Base-by-base conservation (phyloP, 257 asterid species). In the Euphrasia confusa region DNA sequence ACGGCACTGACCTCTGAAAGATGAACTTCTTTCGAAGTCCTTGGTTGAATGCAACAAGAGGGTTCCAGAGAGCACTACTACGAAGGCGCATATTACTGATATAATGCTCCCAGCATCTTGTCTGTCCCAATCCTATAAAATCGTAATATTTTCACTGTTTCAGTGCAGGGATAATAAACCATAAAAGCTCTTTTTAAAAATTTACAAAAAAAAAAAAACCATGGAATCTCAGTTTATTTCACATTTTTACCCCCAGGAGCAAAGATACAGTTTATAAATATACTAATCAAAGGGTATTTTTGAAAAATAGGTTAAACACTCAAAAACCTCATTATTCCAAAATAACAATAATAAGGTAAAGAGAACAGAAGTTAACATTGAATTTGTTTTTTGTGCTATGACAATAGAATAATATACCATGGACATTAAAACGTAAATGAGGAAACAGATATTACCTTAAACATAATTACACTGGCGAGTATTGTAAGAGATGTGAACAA, bases 401-500 rank as follows among this genome's bases (percentile, higher is more conserved):
- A 37, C 42, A 37, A 9, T 9, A 37, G 11, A 37, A 37, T 9
- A 37, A 37, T 37, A 8, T 37, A 37, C 8, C 42, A 37, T 37
- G 42, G 42, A 2, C 42, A 37, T 37, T 37, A 37, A 54, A 54
- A 54, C 10, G 35, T 54, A 24, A 14, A 50, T 7, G 55, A 17
- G 2, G 26, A 12, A 47, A 65, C 37, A 17, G 28, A 10, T 58
- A 49, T 68, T 80, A 90, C 95, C 95, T 84, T 90, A 69, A 84
- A 87, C 97, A 89, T 89, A 39, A 87, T 84, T 21, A 87, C 73
- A 52, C 96, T 87, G 65, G 97, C 97, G 66, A 90, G 76, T 32
- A 90, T 87, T 27, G 97, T 87, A 27, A 90, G 90, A 24, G 92
- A 75, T 18, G 92, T 90, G 73, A 90, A 90, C 84, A 87, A 68